phyloP scores from a whole-genome alignment of 805 yeast species.

The Pichia cephalocereana region DNA sequence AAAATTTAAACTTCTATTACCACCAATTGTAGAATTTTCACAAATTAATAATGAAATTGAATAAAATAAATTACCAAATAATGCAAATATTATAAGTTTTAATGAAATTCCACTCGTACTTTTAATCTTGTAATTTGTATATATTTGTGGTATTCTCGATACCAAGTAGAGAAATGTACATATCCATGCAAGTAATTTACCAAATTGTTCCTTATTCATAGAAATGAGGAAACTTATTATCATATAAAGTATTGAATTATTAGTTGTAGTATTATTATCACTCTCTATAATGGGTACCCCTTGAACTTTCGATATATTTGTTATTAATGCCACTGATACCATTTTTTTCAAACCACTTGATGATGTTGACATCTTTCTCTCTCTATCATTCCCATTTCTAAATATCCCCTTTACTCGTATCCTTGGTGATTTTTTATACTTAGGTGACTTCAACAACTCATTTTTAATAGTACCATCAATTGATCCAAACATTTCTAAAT shows the following conservation, averaged over 20 bases:
- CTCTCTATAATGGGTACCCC: slow-evolving; percentile 15
- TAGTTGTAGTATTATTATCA: neutral
- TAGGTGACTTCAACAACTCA: neutral
- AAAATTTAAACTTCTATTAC: slow-evolving; percentile 26
- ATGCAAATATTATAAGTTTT: slow-evolving; percentile 38
- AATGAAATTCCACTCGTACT: slow-evolving; percentile 46
- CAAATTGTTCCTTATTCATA: slow-evolving; percentile 14
- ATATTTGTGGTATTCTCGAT: slow-evolving; percentile 45
- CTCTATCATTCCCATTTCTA: neutral
- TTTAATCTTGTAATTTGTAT: slow-evolving; percentile 34
- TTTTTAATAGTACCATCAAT: neutral
- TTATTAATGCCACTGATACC: slow-evolving; percentile 13
- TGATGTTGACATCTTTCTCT: no score
- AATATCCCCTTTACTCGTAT: slow-evolving; percentile 4
- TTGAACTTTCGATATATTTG: slow-evolving; percentile 23
- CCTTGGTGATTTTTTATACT: neutral
- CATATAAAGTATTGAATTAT: slow-evolving; percentile 18
- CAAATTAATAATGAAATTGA: slow-evolving; percentile 39
- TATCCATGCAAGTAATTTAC: slow-evolving; percentile 37
- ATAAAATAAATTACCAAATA: slow-evolving; percentile 41
- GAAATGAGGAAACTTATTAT: slow-evolving; percentile 12
- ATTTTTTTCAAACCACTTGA: neutral
- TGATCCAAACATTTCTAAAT: slow-evolving; percentile 11
- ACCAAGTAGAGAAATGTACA: slow-evolving; percentile 40
- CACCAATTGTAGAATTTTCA: slow-evolving; percentile 30